Evolutionary conservation across 306 rosid genomes (phyloP).

Genomic region (Cotoneaster glaucophyllus): DNA sequence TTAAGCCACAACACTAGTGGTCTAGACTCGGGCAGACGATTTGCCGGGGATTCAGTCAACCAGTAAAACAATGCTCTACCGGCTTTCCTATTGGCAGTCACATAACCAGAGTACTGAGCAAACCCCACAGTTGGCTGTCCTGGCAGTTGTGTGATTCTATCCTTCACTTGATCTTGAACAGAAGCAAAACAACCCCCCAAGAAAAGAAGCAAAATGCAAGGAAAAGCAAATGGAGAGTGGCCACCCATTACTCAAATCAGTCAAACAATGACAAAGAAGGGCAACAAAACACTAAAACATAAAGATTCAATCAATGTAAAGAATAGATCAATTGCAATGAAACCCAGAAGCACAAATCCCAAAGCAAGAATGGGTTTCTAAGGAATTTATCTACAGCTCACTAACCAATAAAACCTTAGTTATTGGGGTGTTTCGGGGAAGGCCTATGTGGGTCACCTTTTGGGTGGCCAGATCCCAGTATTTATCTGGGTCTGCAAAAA

Average conservation of each 20-base stretch:
- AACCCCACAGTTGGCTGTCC: slow-evolving; percentile 84
- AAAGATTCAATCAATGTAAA: neutral
- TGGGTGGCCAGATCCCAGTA: slow-evolving; percentile 12
- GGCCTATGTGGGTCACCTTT: no score
- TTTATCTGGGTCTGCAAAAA: slow-evolving; percentile 4
- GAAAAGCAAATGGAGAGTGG: slow-evolving; percentile 20
- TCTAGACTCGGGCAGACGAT: slow-evolving; percentile 52
- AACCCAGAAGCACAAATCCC: slow-evolving; percentile 31
- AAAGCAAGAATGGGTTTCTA: slow-evolving; percentile 13
- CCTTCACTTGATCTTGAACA: slow-evolving; percentile 60
- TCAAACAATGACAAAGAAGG: neutral
- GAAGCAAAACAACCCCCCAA: slow-evolving; percentile 43
- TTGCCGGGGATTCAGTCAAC: slow-evolving; percentile 66
- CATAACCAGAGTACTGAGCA: slow-evolving; percentile 86
- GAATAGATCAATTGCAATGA: neutral
- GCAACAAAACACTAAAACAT: slow-evolving; percentile 1
- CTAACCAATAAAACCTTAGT: neutral
- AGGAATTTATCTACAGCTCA: neutral
- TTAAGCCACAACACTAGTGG: slow-evolving; percentile 94
- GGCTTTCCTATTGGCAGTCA: slow-evolving; percentile 61
- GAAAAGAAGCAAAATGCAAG: slow-evolving; percentile 36
- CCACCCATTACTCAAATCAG: slow-evolving; percentile 37
- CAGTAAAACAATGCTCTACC: slow-evolving; percentile 95
- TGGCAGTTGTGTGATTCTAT: slow-evolving; percentile 58
- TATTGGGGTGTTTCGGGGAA: no score